Evolutionary conservation across 805 yeast genomes (phyloP).

Genomic region (Soucietia sequanensis): DNA sequence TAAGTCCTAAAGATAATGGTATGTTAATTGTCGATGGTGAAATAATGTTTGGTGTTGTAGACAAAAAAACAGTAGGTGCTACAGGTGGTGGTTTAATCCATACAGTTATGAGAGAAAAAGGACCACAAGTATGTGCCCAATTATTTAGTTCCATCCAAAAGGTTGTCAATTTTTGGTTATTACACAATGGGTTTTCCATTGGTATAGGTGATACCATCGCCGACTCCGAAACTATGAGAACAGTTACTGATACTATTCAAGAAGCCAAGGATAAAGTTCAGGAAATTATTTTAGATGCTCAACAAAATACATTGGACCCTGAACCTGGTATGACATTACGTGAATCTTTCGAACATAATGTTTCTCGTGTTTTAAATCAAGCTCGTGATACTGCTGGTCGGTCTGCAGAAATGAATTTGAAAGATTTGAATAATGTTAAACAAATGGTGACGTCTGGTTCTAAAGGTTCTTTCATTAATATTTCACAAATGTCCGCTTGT

Average conservation of each 20-base stretch:
- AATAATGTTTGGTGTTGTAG: constrained; percentile 96
- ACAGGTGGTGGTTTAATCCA: constrained; percentile 98
- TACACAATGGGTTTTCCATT: constrained; percentile 96
- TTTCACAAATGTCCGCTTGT: constrained; percentile 99
- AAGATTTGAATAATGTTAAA: constrained; percentile 91
- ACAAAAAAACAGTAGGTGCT: constrained; percentile 97
- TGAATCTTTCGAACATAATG: constrained; percentile 97
- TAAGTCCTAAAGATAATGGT: constrained; percentile 90
- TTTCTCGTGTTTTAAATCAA: constrained; percentile 89
- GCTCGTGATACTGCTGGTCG: constrained; percentile 99
- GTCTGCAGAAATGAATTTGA: constrained; percentile 94
- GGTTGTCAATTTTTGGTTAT: constrained; percentile 93
- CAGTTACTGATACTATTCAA: constrained; percentile 88
- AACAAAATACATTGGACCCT: constrained; percentile 80
- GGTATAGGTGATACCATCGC: constrained; percentile 99
- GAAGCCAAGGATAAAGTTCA: constrained; percentile 94
- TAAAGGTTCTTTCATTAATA: constrained; percentile 97
- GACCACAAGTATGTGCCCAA: constrained; percentile 84
- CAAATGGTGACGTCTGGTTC: constrained; percentile 99
- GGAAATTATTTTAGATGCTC: constrained; percentile 90
- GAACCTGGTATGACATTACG: constrained; percentile 99
- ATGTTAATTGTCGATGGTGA: constrained; percentile 96
- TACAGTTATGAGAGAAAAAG: constrained; percentile 97
- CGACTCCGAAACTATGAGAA: constrained; percentile 92
- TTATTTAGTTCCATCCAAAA: constrained; percentile 91